A percentile compares a stretch with the other conserved stretches of the same genome.
These are phyloP conservation scores for Inga laurina DNA, from an alignment of 306 rosid genomes.

Conservation along the genomic window DNA sequence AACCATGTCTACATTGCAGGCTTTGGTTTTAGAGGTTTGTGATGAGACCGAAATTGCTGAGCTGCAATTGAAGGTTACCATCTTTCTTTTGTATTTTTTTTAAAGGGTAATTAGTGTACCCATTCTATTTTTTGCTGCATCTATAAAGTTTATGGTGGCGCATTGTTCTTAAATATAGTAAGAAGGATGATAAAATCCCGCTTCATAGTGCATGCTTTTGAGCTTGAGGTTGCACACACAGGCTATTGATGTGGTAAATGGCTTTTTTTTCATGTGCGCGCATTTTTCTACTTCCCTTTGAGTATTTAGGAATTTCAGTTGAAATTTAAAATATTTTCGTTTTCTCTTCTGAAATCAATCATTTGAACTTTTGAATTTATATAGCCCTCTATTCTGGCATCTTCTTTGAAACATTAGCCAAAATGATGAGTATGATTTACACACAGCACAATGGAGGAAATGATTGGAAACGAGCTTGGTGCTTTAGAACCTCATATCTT, in stretches of 20 bases:
- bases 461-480: neutral
- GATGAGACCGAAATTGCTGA: slow-evolving; percentile 86
- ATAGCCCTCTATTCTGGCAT: neutral
- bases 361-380: neutral
- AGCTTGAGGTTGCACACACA: neutral
- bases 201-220: neutral
- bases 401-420: neutral
- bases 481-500: neutral
- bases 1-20: slow-evolving; percentile 43
- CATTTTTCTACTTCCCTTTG: neutral
- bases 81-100: neutral
- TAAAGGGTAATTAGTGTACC: neutral
- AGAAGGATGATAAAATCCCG: neutral
- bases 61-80: slow-evolving; percentile 72
- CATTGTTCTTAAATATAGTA: neutral
- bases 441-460: neutral
- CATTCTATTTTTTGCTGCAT: slow-evolving; percentile 3
- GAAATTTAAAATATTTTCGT: neutral
- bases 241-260: slow-evolving; percentile 7
- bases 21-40: slow-evolving; percentile 75
- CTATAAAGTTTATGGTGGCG: neutral
- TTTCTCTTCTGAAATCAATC: neutral
- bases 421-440: neutral
- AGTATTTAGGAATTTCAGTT: neutral
- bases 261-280: neutral